These are phyloP conservation scores for Eustoma russellianum DNA, from an alignment of 257 asterid species.

Conservation along the genomic window DNA sequence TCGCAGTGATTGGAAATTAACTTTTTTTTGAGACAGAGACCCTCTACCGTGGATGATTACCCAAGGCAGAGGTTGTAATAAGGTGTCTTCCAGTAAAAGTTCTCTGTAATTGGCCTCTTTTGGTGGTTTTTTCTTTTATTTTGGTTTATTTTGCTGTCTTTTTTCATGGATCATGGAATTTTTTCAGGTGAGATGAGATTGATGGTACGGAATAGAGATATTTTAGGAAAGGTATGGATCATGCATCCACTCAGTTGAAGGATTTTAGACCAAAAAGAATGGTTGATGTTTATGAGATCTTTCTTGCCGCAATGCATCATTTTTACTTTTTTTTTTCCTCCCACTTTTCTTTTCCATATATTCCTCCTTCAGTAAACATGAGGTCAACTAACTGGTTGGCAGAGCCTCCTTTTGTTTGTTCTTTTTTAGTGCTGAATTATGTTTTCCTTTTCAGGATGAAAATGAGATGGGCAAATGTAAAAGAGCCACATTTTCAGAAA, in stretches of 20 bases:
- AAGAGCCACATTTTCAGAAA: too few relatives aligned
- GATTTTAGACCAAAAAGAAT: conserved; percentile 8
- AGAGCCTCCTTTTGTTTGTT: too few relatives aligned
- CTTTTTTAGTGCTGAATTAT: too few relatives aligned
- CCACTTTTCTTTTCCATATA: conserved; percentile 4
- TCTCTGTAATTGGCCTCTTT: conserved; percentile 3
- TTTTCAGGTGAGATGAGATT: conserved; percentile 7
- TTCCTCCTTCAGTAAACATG: not conserved
- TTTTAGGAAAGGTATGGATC: conserved; percentile 30
- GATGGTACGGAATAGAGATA: conserved; percentile 39
- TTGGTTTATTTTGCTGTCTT: not conserved
- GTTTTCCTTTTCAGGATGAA: too few relatives aligned
- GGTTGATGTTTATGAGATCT: conserved; percentile 13
- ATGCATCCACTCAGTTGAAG: conserved; percentile 15
- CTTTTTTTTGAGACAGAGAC: conserved; percentile 5
- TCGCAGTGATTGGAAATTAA: conserved; percentile 1
- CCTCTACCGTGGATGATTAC: conserved; percentile 37
- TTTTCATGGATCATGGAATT: conserved; percentile 9
- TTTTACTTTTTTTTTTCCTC: too few relatives aligned
- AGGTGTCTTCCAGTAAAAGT: not conserved
- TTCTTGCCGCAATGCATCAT: conserved; percentile 2
- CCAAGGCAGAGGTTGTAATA: conserved; percentile 62
- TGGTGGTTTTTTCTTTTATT: not conserved
- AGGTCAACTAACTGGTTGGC: not conserved
- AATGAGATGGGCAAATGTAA: too few relatives aligned